Evolutionary conservation across 176 grass and related monocot genomes (phyloP).

Genomic region (Triticum turgidum): DNA sequence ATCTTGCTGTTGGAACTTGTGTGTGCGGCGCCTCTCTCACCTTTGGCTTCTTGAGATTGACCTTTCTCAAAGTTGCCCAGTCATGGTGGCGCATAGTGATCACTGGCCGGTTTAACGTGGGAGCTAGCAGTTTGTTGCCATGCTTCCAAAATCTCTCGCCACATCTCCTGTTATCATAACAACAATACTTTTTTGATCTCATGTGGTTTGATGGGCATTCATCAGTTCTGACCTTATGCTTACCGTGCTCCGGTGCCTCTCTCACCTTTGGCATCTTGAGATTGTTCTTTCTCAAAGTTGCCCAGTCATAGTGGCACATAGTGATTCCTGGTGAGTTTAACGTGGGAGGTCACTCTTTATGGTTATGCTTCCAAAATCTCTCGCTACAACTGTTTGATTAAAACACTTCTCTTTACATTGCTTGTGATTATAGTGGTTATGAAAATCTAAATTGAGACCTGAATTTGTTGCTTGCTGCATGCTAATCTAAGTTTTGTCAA

Average conservation of each 20-base stretch:
- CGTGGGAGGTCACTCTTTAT: constrained; percentile 53
- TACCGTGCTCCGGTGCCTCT: constrained; percentile 6
- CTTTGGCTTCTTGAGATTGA: constrained; percentile 75
- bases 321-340: constrained; percentile 50
- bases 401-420: too few relatives aligned
- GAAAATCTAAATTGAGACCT: too few relatives aligned
- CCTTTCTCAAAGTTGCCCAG: constrained; percentile 64
- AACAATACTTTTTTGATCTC: neutral
- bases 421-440: neutral
- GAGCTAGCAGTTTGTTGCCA: constrained; percentile 38
- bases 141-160: constrained; percentile 66
- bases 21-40: constrained; percentile 55
- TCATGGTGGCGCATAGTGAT: constrained; percentile 67
- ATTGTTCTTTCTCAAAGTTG: constrained; percentile 52
- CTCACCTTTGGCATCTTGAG: constrained; percentile 83
- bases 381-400: constrained; percentile 31
- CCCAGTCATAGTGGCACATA: constrained; percentile 79
- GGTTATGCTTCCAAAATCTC: constrained; percentile 71
- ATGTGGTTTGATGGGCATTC: neutral
- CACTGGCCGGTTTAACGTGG: constrained; percentile 69
- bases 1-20: neutral
- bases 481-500: neutral
- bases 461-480: too few relatives aligned
- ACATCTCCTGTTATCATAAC: neutral
- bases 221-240: neutral